Percentiles rank a stretch among this genome's conserved stretches.
phyloP scores from a whole-genome alignment of 2,329 filamentous ascomycete genomes.

The Colletotrichum sp. region DNA sequence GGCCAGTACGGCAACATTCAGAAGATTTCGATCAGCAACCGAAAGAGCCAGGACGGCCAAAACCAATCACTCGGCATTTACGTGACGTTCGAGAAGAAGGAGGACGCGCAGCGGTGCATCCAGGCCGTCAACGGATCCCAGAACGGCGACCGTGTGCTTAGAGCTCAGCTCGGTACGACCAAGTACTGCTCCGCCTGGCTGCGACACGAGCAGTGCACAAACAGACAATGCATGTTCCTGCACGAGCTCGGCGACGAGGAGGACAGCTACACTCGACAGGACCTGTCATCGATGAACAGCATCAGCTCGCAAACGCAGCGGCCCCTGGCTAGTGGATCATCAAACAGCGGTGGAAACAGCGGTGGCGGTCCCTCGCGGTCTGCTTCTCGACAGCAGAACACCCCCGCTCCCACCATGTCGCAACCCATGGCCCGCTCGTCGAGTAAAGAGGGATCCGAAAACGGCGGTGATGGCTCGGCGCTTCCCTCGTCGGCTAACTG shows the following conservation, averaged over 20 bases:
- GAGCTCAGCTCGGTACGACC: constrained; percentile 84
- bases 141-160: constrained; percentile 85
- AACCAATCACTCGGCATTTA: constrained; percentile 95
- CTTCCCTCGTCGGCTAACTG: constrained; percentile 92
- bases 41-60: constrained; percentile 77
- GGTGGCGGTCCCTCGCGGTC: constrained; percentile 58
- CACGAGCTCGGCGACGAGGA: constrained; percentile 98
- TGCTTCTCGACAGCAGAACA: constrained; percentile 56
- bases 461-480: constrained; percentile 82
- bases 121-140: constrained; percentile 89
- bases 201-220: constrained; percentile 91
- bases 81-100: constrained; percentile 94
- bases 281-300: constrained; percentile 93
- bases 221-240: constrained; percentile 96
- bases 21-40: constrained; percentile 98
- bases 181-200: constrained; percentile 99
- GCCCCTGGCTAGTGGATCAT: constrained; percentile 46
- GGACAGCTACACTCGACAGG: constrained; percentile 93
- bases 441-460: constrained; percentile 79
- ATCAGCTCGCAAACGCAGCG: constrained; percentile 78
- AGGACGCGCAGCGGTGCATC: constrained; percentile 90
- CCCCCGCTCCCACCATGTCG: constrained; percentile 44
- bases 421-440: constrained; percentile 76
- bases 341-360: constrained; percentile 27
- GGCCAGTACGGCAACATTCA: constrained; percentile 98